Conservation (phyloP, 2,329 filamentous ascomycete species). For the Verticillium longisporum region DNA sequence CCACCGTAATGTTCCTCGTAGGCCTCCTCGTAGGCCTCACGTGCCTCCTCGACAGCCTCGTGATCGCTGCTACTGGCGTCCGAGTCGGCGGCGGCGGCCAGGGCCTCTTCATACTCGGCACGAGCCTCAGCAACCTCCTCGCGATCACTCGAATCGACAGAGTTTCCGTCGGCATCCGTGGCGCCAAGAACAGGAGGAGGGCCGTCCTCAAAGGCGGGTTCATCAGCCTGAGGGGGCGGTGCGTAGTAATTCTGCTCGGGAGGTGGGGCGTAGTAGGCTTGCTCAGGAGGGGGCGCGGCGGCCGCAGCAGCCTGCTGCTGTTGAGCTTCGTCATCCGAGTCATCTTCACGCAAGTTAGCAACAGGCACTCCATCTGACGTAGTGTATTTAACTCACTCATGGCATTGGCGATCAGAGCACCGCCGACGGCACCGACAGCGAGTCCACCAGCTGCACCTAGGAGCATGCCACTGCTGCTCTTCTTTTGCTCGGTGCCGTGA, state of each 20-base stretch:
- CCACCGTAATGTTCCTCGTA: constrained; percentile 36
- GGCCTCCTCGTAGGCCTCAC: constrained; percentile 42
- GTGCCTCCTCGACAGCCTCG: constrained; percentile 44
- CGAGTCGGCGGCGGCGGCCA: constrained; percentile 29
- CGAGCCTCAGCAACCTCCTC: constrained; percentile 33
- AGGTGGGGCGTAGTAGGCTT: constrained; percentile 1
- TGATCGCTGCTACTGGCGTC: constrained; percentile 43
- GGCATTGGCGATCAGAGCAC: constrained; percentile 50
- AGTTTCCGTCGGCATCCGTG: constrained; percentile 32
- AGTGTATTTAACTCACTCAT: constrained; percentile 33
- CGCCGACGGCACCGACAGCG: constrained; percentile 49
- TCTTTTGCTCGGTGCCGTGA: constrained; percentile 24
- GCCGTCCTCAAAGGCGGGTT: constrained; percentile 7
- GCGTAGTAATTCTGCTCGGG: constrained; percentile 10
- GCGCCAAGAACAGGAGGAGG: constrained; percentile 28
- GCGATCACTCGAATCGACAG: constrained; percentile 33
- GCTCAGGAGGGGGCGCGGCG: constrained; percentile 1
- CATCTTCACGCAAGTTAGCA: constrained; percentile 3
- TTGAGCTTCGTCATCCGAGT: constrained; percentile 11
- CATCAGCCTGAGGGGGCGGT: constrained; percentile 9
- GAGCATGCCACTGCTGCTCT: constrained; percentile 46
- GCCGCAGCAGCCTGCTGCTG: constrained; percentile 11
- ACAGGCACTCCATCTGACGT: background rate
- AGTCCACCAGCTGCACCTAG: constrained; percentile 54
- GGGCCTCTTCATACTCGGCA: constrained; percentile 36